phyloP scores from a whole-genome alignment of 139 green algal species.

The Tetradesmus obliquus region DNA sequence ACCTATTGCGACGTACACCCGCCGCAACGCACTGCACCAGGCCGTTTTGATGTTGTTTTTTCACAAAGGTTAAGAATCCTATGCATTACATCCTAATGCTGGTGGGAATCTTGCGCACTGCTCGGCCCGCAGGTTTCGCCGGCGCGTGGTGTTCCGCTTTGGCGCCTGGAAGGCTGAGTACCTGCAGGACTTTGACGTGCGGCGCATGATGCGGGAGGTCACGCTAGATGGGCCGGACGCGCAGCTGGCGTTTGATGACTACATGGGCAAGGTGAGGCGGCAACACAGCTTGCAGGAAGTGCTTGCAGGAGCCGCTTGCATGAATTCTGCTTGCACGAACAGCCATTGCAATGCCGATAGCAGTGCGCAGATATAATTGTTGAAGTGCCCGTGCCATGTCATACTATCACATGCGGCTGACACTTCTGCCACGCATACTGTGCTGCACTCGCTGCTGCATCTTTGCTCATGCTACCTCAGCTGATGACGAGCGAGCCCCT shows the following conservation, averaged over 20 bases:
- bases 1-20: too few relatives aligned
- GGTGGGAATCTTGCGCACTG: too few relatives aligned
- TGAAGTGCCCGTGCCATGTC: too few relatives aligned
- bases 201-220: slow-evolving; percentile 26
- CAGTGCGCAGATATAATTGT: too few relatives aligned
- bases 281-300: neutral
- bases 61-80: too few relatives aligned
- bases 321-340: neutral
- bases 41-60: too few relatives aligned
- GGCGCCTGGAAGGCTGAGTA: slow-evolving; percentile 29
- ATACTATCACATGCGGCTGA: too few relatives aligned
- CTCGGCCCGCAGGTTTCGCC: slow-evolving; percentile 1
- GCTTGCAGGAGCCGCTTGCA: neutral
- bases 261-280: slow-evolving; percentile 29
- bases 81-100: too few relatives aligned
- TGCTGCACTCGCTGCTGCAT: neutral
- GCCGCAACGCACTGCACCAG: too few relatives aligned
- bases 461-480: neutral
- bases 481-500: slow-evolving; percentile 33
- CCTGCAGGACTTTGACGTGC: slow-evolving; percentile 44
- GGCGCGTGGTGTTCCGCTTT: slow-evolving; percentile 19
- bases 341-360: too few relatives aligned
- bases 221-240: slow-evolving; percentile 35
- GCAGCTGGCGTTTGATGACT: slow-evolving; percentile 32
- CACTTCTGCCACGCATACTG: neutral